These are phyloP conservation scores for Nyctanthes arbortristis DNA, from an alignment of 257 asterid species.

Conservation along the genomic window DNA sequence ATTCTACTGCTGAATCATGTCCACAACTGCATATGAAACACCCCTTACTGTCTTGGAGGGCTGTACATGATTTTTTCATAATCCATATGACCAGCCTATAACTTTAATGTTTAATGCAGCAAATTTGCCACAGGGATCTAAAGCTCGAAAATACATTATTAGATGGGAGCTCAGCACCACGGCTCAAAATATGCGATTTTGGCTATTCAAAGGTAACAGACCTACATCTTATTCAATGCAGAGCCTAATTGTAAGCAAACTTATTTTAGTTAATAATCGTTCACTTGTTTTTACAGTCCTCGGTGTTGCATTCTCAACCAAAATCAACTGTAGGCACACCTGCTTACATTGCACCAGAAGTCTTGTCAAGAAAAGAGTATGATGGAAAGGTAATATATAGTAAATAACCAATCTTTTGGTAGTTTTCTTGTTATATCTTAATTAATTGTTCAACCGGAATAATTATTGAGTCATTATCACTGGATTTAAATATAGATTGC, in stretches of 20 bases:
- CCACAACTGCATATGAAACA: background rate
- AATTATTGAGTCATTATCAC: conserved; percentile 5
- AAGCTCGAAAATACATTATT: conserved; percentile 79
- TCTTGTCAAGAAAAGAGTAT: conserved; percentile 69
- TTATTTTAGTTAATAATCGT: conserved; percentile 2
- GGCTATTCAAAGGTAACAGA: conserved; percentile 72
- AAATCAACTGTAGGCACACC: conserved; percentile 96
- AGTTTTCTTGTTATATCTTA: conserved; percentile 8
- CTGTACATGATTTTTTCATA: no score
- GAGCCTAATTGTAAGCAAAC: background rate
- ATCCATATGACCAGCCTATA: no score
- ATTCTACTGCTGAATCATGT: background rate
- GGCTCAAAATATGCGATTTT: conserved; percentile 79
- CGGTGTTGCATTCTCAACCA: conserved; percentile 84
- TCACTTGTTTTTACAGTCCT: conserved; percentile 43
- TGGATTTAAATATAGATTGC: conserved; percentile 52
- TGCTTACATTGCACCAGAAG: conserved; percentile 91
- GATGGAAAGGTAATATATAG: conserved; percentile 74
- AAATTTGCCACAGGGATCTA: conserved; percentile 81
- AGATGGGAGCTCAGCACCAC: conserved; percentile 65
- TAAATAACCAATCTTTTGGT: background rate
- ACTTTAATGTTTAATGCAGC: conserved; percentile 41
- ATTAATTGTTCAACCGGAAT: background rate
- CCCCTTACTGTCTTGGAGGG: no score
- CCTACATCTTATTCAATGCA: background rate